Conservation (phyloP, 2,329 filamentous ascomycete species). For the Diaporthe citri region DNA sequence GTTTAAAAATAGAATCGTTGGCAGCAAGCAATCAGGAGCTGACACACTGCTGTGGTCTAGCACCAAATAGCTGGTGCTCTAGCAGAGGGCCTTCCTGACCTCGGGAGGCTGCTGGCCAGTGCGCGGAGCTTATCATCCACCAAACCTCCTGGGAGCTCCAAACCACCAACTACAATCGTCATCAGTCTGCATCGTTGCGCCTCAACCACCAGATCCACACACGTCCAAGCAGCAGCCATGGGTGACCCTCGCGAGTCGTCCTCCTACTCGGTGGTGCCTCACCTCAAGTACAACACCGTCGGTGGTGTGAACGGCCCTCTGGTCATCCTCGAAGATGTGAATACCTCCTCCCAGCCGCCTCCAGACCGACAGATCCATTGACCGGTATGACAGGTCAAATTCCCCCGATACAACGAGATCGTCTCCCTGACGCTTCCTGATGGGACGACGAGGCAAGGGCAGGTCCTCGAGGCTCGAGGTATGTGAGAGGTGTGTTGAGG, state of each 20-base stretch:
- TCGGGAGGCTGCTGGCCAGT: constrained; percentile 17
- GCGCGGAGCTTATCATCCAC: constrained; percentile 39
- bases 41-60: constrained; percentile 26
- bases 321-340: constrained; percentile 93
- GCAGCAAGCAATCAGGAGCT: constrained; percentile 20
- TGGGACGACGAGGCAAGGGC: constrained; percentile 92
- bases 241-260: constrained; percentile 68
- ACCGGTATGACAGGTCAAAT: constrained; percentile 81
- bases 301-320: constrained; percentile 97
- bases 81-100: background rate
- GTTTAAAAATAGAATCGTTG: constrained; percentile 32
- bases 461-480: constrained; percentile 98
- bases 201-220: constrained; percentile 15
- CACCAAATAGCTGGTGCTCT: constrained; percentile 16
- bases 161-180: constrained; percentile 37
- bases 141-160: constrained; percentile 37
- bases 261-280: constrained; percentile 70
- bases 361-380: constrained; percentile 43
- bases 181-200: constrained; percentile 24
- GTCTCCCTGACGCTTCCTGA: constrained; percentile 95
- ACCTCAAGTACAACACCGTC: constrained; percentile 96
- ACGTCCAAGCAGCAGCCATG: constrained; percentile 54
- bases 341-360: constrained; percentile 34
- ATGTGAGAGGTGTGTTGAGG: constrained; percentile 45
- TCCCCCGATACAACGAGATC: constrained; percentile 97